phyloP scores from a whole-genome alignment of 257 asterid genomes.

The Solanum bukasovii region DNA sequence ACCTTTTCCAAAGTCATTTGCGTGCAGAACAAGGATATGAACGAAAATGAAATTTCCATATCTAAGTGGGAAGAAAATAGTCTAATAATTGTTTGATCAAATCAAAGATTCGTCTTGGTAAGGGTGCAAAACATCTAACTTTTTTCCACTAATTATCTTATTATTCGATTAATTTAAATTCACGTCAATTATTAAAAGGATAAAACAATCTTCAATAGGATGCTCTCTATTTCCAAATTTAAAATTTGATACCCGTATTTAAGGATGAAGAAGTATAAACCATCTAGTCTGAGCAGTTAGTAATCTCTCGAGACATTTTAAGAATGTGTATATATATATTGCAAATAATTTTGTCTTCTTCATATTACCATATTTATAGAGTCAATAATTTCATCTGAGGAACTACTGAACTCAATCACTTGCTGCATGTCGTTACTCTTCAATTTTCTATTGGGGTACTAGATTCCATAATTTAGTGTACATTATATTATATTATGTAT shows the following conservation, averaged over 20 bases:
- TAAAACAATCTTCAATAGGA: not conserved
- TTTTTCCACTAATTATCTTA: not conserved
- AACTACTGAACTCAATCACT: too few relatives aligned
- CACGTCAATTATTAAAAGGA: not conserved
- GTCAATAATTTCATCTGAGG: too few relatives aligned
- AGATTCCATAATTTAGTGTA: not conserved
- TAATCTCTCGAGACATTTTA: too few relatives aligned
- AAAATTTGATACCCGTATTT: fast-evolving
- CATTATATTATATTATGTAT: not conserved
- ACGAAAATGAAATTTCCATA: not conserved
- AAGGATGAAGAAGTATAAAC: not conserved
- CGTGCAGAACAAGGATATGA: not conserved
- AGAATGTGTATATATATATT: not conserved
- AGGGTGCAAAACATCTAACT: not conserved
- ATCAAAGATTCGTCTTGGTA: constrained; percentile 6
- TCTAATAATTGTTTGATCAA: not conserved
- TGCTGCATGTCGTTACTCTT: fast-evolving
- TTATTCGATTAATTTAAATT: not conserved
- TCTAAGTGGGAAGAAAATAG: not conserved
- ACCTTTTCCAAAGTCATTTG: not conserved
- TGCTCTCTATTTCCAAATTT: not conserved
- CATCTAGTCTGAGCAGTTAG: not conserved
- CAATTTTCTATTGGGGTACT: not conserved
- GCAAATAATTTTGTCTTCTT: too few relatives aligned
- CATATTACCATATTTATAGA: too few relatives aligned